These are phyloP conservation scores for Prunus mongolica DNA, from an alignment of 306 rosid species.

Conservation along the genomic window DNA sequence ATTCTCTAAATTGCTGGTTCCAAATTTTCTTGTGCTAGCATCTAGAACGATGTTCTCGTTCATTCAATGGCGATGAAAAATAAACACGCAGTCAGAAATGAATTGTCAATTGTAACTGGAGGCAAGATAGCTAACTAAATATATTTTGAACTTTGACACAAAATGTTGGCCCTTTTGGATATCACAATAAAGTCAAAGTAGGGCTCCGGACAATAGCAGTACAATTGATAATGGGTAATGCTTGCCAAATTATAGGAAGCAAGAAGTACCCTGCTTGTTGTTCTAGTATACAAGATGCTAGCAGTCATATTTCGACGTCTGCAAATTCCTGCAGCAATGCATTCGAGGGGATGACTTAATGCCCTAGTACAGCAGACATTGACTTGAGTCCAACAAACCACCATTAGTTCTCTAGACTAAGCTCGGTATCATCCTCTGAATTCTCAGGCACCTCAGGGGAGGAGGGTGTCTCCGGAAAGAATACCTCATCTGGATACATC, in stretches of 20 bases:
- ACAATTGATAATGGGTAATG: neutral
- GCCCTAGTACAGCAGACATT: neutral
- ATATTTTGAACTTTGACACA: neutral
- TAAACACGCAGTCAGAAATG: no score
- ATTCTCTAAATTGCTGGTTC: neutral
- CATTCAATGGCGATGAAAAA: no score
- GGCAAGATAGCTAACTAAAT: no score
- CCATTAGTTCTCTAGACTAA: constrained; percentile 13
- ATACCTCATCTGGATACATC: constrained; percentile 38
- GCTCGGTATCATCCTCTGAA: constrained; percentile 14
- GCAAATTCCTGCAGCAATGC: neutral
- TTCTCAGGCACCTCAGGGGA: constrained; percentile 9
- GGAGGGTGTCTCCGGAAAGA: constrained; percentile 34
- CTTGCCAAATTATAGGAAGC: neutral
- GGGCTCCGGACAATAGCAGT: neutral
- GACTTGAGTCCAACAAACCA: neutral
- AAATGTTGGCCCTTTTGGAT: neutral
- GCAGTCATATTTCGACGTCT: neutral
- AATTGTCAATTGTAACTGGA: no score
- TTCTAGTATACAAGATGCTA: neutral
- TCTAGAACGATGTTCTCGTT: no score
- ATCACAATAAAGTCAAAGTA: neutral
- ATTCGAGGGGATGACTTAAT: neutral
- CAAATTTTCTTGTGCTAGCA: no score
- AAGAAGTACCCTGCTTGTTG: neutral